phyloP scores from a whole-genome alignment of 2,329 filamentous ascomycete genomes.

The Pseudogymnoascus pannorum region DNA sequence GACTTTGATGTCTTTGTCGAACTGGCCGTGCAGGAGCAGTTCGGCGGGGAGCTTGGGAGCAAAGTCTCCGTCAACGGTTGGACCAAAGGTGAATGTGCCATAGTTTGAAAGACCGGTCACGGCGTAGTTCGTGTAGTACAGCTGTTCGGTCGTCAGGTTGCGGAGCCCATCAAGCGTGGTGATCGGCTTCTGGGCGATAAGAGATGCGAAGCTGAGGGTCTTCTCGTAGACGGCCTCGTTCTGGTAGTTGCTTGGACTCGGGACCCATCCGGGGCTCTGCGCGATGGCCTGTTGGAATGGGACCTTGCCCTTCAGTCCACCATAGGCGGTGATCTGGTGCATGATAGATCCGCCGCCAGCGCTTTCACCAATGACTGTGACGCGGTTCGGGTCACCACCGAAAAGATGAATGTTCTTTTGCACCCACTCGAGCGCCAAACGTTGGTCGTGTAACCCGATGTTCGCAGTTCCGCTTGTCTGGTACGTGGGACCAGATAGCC shows the following conservation, averaged over 20 bases:
- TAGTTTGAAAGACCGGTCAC: constrained; percentile 9
- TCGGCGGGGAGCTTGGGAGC: constrained; percentile 38
- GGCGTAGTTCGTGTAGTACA: constrained; percentile 17
- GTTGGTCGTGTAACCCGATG: constrained; percentile 45
- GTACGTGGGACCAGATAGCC: constrained; percentile 35
- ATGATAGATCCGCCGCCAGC: constrained; percentile 44
- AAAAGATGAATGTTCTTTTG: constrained; percentile 46
- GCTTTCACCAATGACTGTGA: constrained; percentile 45
- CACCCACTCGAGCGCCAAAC: constrained; percentile 51
- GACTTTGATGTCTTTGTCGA: constrained; percentile 36
- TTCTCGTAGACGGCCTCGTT: constrained; percentile 8
- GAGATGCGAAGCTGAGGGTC: background rate
- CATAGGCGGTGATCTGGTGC: constrained; percentile 41
- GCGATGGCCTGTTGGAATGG: constrained; percentile 32
- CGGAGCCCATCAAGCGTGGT: constrained; percentile 16
- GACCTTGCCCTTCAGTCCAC: constrained; percentile 32
- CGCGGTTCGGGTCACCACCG: constrained; percentile 42
- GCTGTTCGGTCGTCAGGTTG: constrained; percentile 10
- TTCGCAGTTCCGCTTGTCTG: constrained; percentile 40
- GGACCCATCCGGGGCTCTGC: constrained; percentile 15
- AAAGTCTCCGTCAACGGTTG: constrained; percentile 41
- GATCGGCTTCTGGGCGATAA: constrained; percentile 11
- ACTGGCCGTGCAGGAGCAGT: constrained; percentile 37
- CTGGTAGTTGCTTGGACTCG: constrained; percentile 13
- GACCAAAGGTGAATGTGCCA: constrained; percentile 31